Evolutionary conservation across 179 eudicot genomes (phyloP), one percentile per base, ranked within the genome.

Genomic region (Silene coronaria): DNA sequence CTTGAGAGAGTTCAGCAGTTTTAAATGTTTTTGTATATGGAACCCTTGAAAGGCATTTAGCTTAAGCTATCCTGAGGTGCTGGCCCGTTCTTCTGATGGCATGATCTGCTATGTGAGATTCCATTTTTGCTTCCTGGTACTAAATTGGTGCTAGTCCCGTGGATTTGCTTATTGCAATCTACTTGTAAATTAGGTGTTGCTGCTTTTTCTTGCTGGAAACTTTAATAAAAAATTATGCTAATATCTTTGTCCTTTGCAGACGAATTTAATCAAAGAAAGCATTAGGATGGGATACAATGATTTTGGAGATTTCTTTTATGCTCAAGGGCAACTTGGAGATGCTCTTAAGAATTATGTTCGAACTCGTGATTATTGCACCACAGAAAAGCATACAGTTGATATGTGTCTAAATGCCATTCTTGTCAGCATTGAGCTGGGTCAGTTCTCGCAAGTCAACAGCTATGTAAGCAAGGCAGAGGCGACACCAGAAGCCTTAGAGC

Each of bases 221-320:
- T 38, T 38, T 8, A 10, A 38, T 38, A 8, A 65, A 68, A 38
- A 16, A 51, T 2, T 30, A n/a, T 36, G 58, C 38, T 58, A 8
- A 28, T 62, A 4, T 64, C 36, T 72, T 71, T 70, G 28, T 64
- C 67, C 59, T 65, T 72, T 70, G 80, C 92, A 94, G 98, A 92
- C 98, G 69, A 94, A 94, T 86, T 83, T 92, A 79, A 92, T 92
- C 34, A 94, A 94, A 83, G 98, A 94, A 82, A 94, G 98, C 92
- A 94, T 94, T 75, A 84, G 98, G 72, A 92, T 94, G 98, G 98
- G 98, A 65, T 90, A 89, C 86, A 94, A 94, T 81, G 98, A 94
- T 81, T 89, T 90, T 82, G 98, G 97, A 58, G 98, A 94, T 76
- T 94, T 90, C 77, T 86, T 83, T 74, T 94, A 90, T 81, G 85